These are phyloP conservation scores for Rutidosis leptorrhynchoides DNA, from an alignment of 129 eudicot species.

Conservation along the genomic window DNA sequence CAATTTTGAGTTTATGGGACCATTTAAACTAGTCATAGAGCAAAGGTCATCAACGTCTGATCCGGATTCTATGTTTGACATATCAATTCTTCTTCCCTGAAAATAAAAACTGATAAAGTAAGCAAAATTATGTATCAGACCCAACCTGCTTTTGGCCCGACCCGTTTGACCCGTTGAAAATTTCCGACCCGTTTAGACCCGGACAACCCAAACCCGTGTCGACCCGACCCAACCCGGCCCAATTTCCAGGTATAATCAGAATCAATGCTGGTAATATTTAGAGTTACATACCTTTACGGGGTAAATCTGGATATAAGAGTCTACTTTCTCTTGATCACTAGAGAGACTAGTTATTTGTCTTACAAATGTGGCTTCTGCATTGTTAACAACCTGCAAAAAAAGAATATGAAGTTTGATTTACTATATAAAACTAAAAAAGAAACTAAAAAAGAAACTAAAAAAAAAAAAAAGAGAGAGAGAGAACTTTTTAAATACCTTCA, in stretches of 20 bases:
- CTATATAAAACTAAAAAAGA: neutral
- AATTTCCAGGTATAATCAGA: no score
- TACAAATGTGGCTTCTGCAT: slow-evolving; percentile 47
- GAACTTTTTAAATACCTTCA: slow-evolving; percentile 53
- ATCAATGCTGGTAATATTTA: neutral
- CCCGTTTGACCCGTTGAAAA: no score
- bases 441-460: neutral
- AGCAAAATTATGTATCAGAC: slow-evolving; percentile 20
- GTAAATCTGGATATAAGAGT: slow-evolving; percentile 44
- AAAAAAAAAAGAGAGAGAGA: no score
- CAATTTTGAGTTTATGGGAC: slow-evolving; percentile 33
- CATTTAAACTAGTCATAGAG: slow-evolving; percentile 42
- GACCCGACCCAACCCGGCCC: no score
- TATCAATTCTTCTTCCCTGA: slow-evolving; percentile 57
- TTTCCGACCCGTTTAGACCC: no score
- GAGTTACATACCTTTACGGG: slow-evolving; percentile 46
- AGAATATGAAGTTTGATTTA: neutral
- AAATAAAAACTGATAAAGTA: slow-evolving; percentile 12
- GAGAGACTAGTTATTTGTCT: slow-evolving; percentile 48
- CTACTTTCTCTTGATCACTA: slow-evolving; percentile 45
- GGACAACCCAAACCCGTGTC: no score
- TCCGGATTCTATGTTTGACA: slow-evolving; percentile 48
- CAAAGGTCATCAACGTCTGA: slow-evolving; percentile 51
- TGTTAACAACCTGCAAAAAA: slow-evolving; percentile 50
- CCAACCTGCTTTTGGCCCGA: no score